Conservation (phyloP, 163 green algal genomes). For the Chlorella variabilis region DNA sequence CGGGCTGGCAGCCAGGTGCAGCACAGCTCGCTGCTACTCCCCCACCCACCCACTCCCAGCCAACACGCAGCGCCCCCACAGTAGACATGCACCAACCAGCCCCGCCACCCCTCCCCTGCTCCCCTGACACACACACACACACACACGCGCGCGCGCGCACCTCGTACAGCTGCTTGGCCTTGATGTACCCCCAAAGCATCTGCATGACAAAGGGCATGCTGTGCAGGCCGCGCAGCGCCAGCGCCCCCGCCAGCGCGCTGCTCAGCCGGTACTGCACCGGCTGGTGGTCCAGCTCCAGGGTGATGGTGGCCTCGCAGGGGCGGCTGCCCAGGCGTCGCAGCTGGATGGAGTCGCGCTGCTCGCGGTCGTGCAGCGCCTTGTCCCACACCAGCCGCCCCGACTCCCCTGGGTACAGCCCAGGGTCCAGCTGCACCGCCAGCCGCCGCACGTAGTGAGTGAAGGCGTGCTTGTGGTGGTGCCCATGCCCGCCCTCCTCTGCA, state of each 20-base stretch:
- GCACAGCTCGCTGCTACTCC: too few species aligned
- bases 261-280: conserved; percentile 40
- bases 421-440: conserved; percentile 44
- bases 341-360: conserved; percentile 38
- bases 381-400: conserved; percentile 16
- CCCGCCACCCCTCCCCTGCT: too few species aligned
- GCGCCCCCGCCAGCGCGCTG: conserved; percentile 15
- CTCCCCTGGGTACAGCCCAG: conserved; percentile 16
- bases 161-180: conserved; percentile 38
- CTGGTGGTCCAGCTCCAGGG: conserved; percentile 49
- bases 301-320: conserved; percentile 9
- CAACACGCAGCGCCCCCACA: too few species aligned
- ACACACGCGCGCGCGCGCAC: background rate
- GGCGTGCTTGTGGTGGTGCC: conserved; percentile 24
- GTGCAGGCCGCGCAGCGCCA: conserved; percentile 41
- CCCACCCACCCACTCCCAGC: too few species aligned
- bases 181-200: conserved; percentile 50
- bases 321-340: conserved; percentile 27
- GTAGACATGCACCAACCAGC: too few species aligned
- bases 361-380: conserved; percentile 34
- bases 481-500: conserved; percentile 19
- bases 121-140: background rate
- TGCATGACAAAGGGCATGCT: conserved; percentile 39
- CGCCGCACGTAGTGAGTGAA: conserved; percentile 45
- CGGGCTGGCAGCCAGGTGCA: too few species aligned